Base-by-base conservation (phyloP, 192 early-diverging fungal species). In the Rhizophagus sp. region DNA sequence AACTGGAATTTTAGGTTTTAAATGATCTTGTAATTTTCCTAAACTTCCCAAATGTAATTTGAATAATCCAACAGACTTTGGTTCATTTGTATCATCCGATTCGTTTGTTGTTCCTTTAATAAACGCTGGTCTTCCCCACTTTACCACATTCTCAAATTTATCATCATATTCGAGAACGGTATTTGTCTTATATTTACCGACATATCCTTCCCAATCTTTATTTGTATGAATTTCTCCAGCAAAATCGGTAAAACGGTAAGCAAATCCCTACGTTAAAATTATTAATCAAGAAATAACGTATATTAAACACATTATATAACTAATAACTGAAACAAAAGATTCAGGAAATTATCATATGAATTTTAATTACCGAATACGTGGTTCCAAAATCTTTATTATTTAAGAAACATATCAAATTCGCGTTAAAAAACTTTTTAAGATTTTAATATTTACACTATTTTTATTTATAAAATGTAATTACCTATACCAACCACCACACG, bases 31-130 rank as follows among this genome's bases (percentile, higher is more conserved):
- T 11, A 24, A 11, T 22, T 63, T 44, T 4, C 34, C 57, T 25
- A 76, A 64, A 64, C 62, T 44, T 11, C 34, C 57, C 17, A 76
- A 64, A 64, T 65, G 64, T 15, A 65, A 65, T 65, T 65, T 65
- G 30, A 65, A 65, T 30, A 65, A 25, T 30, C 19, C 64, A 22
- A 30, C 64, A 27, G 27, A 13, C 12, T 13, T 30, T 4, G 3
- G 7, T 30, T 65, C 27, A 65, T 9, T 12, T 65, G 11, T 25
- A 25, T 65, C 9, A 27, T 65, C 25, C 10, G 3, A 1, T 19
- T 30, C 19, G 11, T 15, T 65, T 13, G 11, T 11, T 24, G 11
- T 15, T 15, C 24, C 17, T 65, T 65, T 65, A 27, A 24, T 2
- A 2, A 65, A 25, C 13, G 64, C 64, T 0, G 64, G 64, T 5